A percentile compares a stretch with the other conserved stretches of the same genome.
These are phyloP conservation scores for Geotrichum ghanense DNA, from an alignment of 805 yeast genomes.

Conservation along the genomic window DNA sequence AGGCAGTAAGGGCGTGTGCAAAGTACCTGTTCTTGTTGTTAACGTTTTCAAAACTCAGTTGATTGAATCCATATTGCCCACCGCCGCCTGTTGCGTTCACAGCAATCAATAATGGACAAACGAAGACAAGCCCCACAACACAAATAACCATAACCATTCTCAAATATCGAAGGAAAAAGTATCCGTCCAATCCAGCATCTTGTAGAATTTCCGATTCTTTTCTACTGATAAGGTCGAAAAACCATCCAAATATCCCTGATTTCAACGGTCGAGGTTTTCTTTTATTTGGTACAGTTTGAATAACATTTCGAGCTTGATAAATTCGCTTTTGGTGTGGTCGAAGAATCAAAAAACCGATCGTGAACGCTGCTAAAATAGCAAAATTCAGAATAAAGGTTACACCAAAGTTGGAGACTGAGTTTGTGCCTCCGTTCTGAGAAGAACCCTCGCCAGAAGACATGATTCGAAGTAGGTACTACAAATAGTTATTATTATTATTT, in stretches of 20 bases:
- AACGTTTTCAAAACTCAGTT: slow-evolving; percentile 69
- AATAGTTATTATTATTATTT: too few relatives aligned
- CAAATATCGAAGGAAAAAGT: slow-evolving; percentile 74
- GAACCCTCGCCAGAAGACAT: not conserved
- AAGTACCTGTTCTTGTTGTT: slow-evolving; percentile 51
- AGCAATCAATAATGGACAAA: slow-evolving; percentile 68
- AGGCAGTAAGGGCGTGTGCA: slow-evolving; percentile 75
- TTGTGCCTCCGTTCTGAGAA: not conserved
- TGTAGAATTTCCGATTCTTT: slow-evolving; percentile 67
- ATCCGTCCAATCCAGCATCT: slow-evolving; percentile 92
- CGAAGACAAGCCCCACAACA: slow-evolving; percentile 41
- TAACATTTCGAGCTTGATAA: slow-evolving; percentile 72
- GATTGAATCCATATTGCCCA: slow-evolving; percentile 57
- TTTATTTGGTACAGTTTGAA: slow-evolving; percentile 36
- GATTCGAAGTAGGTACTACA: too few relatives aligned
- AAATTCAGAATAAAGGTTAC: slow-evolving; percentile 63
- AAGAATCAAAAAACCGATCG: slow-evolving; percentile 49
- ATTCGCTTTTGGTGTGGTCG: slow-evolving; percentile 60
- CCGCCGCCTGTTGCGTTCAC: slow-evolving; percentile 56
- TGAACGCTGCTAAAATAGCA: slow-evolving; percentile 50
- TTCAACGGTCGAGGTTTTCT: slow-evolving; percentile 61
- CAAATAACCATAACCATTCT: slow-evolving; percentile 42
- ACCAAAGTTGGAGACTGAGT: slow-evolving; percentile 62
- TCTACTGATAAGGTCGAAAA: slow-evolving; percentile 47
- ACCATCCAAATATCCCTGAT: slow-evolving; percentile 59